Base-by-base conservation (phyloP, 352 stramenopile genomes). In the Globisporangium splendens region DNA sequence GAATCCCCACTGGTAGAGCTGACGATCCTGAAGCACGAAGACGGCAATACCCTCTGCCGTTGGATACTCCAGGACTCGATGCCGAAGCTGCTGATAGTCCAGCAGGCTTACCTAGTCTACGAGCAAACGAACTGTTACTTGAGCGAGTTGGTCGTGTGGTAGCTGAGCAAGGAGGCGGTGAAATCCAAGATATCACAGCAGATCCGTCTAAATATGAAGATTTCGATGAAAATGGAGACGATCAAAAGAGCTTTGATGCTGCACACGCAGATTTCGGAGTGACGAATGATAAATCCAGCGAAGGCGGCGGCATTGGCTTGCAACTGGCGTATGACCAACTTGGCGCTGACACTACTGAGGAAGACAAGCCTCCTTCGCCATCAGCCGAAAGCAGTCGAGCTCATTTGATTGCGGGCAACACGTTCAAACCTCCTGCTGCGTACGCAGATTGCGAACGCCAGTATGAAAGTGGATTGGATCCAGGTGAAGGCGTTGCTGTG, bases 171-270 rank as follows among this genome's bases (percentile, higher is more conserved):
- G 65, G 80, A 35, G 82, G 82, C 12, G 83, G 83, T 18, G 83
- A 93, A 54, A 93, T 93, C 56, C 73, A 69, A 56, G 83, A 93
- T 46, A 93, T 93, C 59, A 93, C 83, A 11, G 76, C 66, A 0
- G 83, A 92, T 50, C 17, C 35, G 39, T 42, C 51, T 22, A 66
- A 75, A 15, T 35, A 11, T 35, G 48, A 66, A 8, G 33, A 50
- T 28, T 14, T 41, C 5, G 61, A 62, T 20, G 33, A 22, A 10
- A 11, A 68, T 35, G 8, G 70, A 63, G 49, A 56, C 20, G 59
- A 60, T 3, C 59, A 65, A 15, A 47, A 15, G 38, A 43, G 42
- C n/a, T 59, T 20, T 41, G 41, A 20, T 4, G 54, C 62, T 21
- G 62, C 55, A 20, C 20, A 38, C 31, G 59, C 51, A 1, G 50